Conservation (phyloP, 345 rosid genomes). For the Firmiana major region DNA sequence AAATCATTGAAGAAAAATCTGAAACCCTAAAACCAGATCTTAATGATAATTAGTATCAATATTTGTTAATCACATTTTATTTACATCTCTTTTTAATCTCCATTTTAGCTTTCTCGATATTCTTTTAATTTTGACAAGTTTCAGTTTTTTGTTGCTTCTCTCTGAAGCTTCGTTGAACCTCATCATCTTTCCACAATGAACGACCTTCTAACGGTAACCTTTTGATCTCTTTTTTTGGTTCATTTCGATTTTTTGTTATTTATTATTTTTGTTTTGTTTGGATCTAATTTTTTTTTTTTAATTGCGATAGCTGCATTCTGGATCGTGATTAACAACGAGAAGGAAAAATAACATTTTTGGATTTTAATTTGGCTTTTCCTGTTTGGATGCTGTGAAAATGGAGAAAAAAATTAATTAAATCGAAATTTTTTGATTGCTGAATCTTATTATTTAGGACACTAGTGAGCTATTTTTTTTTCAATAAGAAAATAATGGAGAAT, state of each 20-base stretch:
- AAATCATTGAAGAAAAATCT: not conserved
- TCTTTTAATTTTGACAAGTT: not conserved
- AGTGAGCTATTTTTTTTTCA: not conserved
- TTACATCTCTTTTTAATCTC: slow-evolving; percentile 12
- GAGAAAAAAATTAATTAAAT: not conserved
- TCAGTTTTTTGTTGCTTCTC: slow-evolving; percentile 5
- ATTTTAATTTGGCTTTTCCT: not conserved
- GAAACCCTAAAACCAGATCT: slow-evolving; percentile 7
- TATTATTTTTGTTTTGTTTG: slow-evolving; percentile 11
- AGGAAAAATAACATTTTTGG: not conserved
- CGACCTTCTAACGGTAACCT: slow-evolving; percentile 71
- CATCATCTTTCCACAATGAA: slow-evolving; percentile 49
- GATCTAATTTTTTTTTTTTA: slow-evolving; percentile 16
- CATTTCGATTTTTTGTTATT: not conserved
- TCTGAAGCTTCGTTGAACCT: slow-evolving; percentile 28
- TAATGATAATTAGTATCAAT: not conserved
- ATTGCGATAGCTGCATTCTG: slow-evolving; percentile 17
- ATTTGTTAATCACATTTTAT: not conserved
- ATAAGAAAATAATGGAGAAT: not conserved
- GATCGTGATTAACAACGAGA: not conserved
- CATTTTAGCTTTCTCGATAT: not conserved
- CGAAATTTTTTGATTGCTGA: not conserved
- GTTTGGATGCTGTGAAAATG: slow-evolving; percentile 11
- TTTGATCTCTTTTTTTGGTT: not conserved
- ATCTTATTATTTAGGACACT: not conserved